These are phyloP conservation scores for Silene vulgaris DNA, from an alignment of 179 eudicot genomes.

Conservation along the genomic window DNA sequence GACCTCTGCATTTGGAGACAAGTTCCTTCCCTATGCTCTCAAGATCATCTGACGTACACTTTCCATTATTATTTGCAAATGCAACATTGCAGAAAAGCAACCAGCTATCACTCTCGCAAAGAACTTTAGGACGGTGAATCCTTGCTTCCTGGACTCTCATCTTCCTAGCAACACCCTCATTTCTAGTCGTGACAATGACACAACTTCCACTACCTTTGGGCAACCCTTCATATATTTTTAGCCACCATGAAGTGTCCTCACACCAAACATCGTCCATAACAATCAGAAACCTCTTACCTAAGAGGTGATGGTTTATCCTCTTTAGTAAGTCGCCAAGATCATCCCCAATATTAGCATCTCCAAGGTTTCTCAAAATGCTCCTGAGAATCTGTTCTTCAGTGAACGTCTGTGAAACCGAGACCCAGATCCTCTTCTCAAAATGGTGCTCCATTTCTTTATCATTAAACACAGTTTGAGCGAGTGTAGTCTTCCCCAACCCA, in stretches of 20 bases:
- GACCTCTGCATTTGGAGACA: conserved; percentile 48
- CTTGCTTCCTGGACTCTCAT: conserved; percentile 41
- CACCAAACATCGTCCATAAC: conserved; percentile 61
- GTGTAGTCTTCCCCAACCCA: conserved; percentile 53
- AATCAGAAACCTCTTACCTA: conserved; percentile 51
- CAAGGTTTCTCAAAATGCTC: conserved; percentile 47
- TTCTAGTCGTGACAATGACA: conserved; percentile 45
- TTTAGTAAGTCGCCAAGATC: conserved; percentile 37
- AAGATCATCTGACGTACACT: conserved; percentile 31
- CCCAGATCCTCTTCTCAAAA: conserved; percentile 55
- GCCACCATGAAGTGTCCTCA: conserved; percentile 43
- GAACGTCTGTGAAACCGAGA: conserved; percentile 53
- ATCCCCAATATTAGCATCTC: conserved; percentile 48
- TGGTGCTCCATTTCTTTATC: conserved; percentile 36
- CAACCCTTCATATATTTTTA: conserved; percentile 32
- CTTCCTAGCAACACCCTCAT: conserved; percentile 40
- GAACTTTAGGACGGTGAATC: conserved; percentile 36
- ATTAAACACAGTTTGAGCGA: conserved; percentile 47
- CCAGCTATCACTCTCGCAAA: conserved; percentile 41
- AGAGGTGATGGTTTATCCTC: conserved; percentile 45
- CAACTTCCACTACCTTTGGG: conserved; percentile 44
- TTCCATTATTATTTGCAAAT: conserved; percentile 35
- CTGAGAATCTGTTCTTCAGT: conserved; percentile 45
- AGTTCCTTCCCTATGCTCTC: conserved; percentile 41
- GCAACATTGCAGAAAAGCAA: conserved; percentile 43